Evolutionary conservation across 2,329 filamentous ascomycete genomes (phyloP).

Genomic region (Cryphonectria radicalis): DNA sequence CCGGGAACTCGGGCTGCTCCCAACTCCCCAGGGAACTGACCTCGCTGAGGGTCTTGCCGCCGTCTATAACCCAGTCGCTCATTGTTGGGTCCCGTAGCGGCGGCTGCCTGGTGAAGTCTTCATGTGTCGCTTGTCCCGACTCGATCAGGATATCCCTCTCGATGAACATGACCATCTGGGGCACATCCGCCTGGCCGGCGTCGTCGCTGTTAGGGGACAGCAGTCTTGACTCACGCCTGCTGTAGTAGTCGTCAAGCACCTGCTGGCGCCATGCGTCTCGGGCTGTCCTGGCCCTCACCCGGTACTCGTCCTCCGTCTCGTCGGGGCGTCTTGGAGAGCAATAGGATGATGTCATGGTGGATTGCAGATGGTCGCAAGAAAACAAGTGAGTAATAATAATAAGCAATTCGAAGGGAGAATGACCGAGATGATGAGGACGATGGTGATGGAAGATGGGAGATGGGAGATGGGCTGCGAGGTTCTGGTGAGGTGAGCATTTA

Average conservation of each 20-base stretch:
- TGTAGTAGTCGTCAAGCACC: neutral
- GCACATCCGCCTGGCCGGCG: neutral
- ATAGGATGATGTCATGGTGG: too few species aligned
- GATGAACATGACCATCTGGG: neutral
- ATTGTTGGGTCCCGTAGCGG: neutral
- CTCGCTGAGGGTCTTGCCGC: neutral
- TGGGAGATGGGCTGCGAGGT: too few species aligned
- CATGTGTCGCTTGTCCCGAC: neutral
- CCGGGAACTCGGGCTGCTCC: neutral
- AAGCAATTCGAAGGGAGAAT: too few species aligned
- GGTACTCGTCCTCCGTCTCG: too few species aligned
- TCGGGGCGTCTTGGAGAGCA: too few species aligned
- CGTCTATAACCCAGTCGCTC: neutral
- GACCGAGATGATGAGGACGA: too few species aligned
- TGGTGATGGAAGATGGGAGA: too few species aligned
- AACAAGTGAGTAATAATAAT: too few species aligned
- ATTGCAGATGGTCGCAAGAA: too few species aligned
- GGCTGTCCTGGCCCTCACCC: neutral
- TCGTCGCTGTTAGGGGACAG: neutral
- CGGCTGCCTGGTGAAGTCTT: neutral
- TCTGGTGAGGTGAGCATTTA: too few species aligned
- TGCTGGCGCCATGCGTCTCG: neutral
- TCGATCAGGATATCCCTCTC: slow-evolving; percentile 8
- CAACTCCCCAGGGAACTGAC: neutral
- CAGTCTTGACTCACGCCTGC: neutral